Percentiles rank a stretch among this genome's conserved stretches.
Evolutionary conservation across 139 green algal genomes (phyloP).

Genomic region (Tetraselmis striata): DNA sequence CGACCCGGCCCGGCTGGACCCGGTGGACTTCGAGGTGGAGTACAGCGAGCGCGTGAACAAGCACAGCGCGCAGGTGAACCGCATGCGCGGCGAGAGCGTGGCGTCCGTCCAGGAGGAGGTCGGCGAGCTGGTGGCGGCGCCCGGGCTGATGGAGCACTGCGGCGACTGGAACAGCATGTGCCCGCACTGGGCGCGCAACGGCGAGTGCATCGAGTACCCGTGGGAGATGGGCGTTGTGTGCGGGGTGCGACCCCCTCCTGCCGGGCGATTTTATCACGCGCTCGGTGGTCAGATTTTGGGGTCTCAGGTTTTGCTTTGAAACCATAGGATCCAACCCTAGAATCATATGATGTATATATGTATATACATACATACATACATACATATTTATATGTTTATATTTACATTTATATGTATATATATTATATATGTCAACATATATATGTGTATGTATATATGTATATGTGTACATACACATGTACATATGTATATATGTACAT

Average conservation of each 20-base stretch:
- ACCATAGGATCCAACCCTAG: background rate
- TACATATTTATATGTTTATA: background rate
- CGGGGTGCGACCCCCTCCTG: background rate
- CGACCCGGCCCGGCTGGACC: background rate
- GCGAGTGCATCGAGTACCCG: background rate
- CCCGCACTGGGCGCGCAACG: background rate
- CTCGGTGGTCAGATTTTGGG: background rate
- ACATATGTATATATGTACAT: background rate
- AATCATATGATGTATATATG: background rate
- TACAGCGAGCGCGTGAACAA: background rate
- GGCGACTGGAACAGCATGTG: background rate
- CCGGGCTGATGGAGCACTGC: background rate
- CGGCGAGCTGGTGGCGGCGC: background rate
- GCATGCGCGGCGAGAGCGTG: background rate
- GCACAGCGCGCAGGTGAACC: background rate
- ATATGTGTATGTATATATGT: background rate
- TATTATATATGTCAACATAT: no score
- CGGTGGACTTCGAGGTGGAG: background rate
- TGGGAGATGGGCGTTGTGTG: background rate
- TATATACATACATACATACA: background rate
- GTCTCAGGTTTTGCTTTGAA: background rate
- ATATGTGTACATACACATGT: background rate
- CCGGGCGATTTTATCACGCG: no score
- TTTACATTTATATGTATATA: background rate
- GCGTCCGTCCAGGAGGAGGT: background rate